Evolutionary conservation across 768 basidiomycete genomes (phyloP).

Genomic region (Ephemerocybe angulata): DNA sequence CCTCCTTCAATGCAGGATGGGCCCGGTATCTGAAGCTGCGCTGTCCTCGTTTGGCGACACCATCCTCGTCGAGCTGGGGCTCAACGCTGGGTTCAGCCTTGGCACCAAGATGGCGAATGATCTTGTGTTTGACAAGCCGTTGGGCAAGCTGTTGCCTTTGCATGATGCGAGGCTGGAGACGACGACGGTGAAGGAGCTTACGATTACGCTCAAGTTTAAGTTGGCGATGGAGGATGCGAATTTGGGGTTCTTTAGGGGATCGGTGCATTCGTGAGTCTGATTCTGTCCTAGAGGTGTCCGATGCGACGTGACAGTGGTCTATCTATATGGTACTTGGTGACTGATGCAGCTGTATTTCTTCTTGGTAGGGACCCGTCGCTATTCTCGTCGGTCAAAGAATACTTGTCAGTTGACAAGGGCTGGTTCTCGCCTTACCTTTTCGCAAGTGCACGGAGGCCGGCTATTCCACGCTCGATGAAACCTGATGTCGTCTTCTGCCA

Average conservation of each 20-base stretch:
- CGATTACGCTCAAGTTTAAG: conserved; percentile 60
- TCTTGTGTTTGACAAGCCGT: conserved; percentile 44
- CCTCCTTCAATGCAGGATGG: conserved; percentile 35
- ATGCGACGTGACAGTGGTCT: not conserved
- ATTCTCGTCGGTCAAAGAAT: conserved; percentile 59
- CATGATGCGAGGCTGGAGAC: conserved; percentile 54
- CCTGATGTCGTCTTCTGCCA: conserved; percentile 66
- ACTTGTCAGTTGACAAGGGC: conserved; percentile 59
- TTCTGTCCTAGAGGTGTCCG: not conserved
- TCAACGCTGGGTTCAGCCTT: conserved; percentile 52
- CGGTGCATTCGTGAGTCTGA: conserved; percentile 47
- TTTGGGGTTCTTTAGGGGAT: conserved; percentile 59
- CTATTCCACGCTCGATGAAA: conserved; percentile 59
- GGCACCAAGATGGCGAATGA: conserved; percentile 50
- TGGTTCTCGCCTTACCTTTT: conserved; percentile 70
- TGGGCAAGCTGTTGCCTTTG: conserved; percentile 48
- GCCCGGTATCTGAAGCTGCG: conserved; percentile 50
- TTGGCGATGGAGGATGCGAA: conserved; percentile 56
- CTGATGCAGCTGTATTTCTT: conserved; percentile 5
- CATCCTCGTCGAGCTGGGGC: conserved; percentile 54
- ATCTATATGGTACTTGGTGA: not conserved
- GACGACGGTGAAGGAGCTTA: conserved; percentile 51
- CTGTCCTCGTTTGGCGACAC: conserved; percentile 50
- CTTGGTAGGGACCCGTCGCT: conserved; percentile 47
- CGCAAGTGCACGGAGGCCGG: conserved; percentile 54